A percentile compares a stretch with the other conserved stretches of the same genome.
Conservation (phyloP, 495 filamentous ascomycete genomes). For the Aspergillus diversus region DNA sequence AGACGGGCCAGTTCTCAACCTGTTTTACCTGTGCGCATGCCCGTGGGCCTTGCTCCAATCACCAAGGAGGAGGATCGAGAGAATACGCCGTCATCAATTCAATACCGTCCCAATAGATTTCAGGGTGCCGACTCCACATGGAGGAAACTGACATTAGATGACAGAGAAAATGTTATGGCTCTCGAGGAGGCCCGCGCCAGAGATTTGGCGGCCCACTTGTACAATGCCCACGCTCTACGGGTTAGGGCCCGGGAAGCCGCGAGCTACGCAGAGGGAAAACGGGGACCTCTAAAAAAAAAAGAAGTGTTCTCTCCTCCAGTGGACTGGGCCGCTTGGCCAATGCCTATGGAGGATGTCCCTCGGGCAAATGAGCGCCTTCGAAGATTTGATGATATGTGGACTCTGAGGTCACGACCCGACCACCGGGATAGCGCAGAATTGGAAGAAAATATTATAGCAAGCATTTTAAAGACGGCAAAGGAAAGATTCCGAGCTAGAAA, state of each 20-base stretch:
- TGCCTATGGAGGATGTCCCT: constrained; percentile 62
- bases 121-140: constrained; percentile 62
- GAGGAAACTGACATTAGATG: constrained; percentile 58
- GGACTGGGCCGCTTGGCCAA: constrained; percentile 80
- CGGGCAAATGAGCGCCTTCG: constrained; percentile 51
- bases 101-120: constrained; percentile 55
- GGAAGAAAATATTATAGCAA: constrained; percentile 67
- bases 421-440: constrained; percentile 58
- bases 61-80: not conserved
- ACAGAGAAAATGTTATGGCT: constrained; percentile 59
- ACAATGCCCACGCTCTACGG: constrained; percentile 70
- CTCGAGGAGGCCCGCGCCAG: constrained; percentile 58
- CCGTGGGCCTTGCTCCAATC: constrained; percentile 2
- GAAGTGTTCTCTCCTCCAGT: constrained; percentile 43
- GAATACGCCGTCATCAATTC: constrained; percentile 7
- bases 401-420: constrained; percentile 44
- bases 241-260: constrained; percentile 35
- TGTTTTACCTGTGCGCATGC: not conserved
- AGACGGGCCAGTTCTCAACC: not conserved
- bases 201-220: constrained; percentile 76
- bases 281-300: constrained; percentile 29
- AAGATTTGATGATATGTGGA: constrained; percentile 48
- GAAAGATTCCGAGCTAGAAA: constrained; percentile 55
- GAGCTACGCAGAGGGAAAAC: constrained; percentile 30
- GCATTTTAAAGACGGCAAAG: constrained; percentile 65